Evolutionary conservation across 441 rosid genomes (phyloP), one percentile per base, ranked within the genome.

Genomic region (Bruguiera hainesii): DNA sequence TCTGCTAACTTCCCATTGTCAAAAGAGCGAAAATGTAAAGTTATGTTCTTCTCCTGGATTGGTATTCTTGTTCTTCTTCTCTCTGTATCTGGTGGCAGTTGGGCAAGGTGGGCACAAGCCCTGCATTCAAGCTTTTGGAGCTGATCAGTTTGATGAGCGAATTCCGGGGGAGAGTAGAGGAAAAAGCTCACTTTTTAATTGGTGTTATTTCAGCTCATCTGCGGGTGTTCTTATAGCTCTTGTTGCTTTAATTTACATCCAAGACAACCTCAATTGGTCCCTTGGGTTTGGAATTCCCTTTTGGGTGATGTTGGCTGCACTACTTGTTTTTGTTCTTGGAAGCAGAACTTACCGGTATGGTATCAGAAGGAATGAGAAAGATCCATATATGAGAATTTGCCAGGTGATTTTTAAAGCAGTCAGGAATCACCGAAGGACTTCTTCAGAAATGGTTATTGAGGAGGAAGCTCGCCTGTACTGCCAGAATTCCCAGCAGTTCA

Each of bases 211-310:
- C 26, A 9, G 58, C 29, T 53, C 28, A 20, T 21, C 16, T 20
- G 28, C 23, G 5, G 58, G 29, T 16, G 23, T 53, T 53, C 58
- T 53, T 26, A 20, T 10, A 3, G 21, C 58, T 9, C 58, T 8
- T 8, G 2, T 53, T 21, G 29, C 28, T 53, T 53, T 53, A 5
- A 15, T 53, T 26, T 53, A 53, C 58, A 10, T 53, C 23, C 58
- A 53, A 53, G 29, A 53, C 6, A 53, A 23, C 58, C 28, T 53
- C 28, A 53, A 53, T 21, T 53, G 58, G 58, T 16, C 16, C 58
- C 58, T 53, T 23, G 58, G 58, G 15, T 53, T 53, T 53, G 58
- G 58, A 23, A 53, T 53, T 53, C 58, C 58, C 25, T 23, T 29
- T 23, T 6, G 25, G 28, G 28, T 53, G 29, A 53, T 53, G 58